Evolutionary conservation across 495 filamentous ascomycete genomes (phyloP), one percentile per base, ranked within the genome.

Genomic region (Aspergillus sclerotioniger): DNA sequence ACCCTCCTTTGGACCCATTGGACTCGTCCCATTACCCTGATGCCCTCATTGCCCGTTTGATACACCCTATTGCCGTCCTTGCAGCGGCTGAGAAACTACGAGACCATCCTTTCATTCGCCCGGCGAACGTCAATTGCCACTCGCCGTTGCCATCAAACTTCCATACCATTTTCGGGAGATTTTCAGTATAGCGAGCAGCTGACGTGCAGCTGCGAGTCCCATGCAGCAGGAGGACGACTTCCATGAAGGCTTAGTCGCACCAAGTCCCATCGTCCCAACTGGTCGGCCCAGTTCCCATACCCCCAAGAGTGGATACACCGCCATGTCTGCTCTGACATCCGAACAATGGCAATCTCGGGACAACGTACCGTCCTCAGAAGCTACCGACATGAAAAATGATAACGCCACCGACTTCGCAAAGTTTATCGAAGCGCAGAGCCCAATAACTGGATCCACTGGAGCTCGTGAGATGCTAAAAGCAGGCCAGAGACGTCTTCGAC

Each of bases 181-280:
- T 64, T 65, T 39, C 59, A 67, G 65, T 41, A 35, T 46, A 44
- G 43, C 60, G 60, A 53, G 41, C 17, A 56, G 54, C 60, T 61
- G 49, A 46, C n/a, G 28, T 37, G 29, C 43, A 48, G 53, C 53
- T 49, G 37, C 37, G 10, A 46, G 37, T 43, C 54, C 54, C 67
- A 77, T 77, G 74, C 71, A 71, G 66, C 61, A 68, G 57, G 61
- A 62, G 62, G 67, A 65, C 37, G 49, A 64, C 20, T 51, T 61
- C 56, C 54, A 67, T 58, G 65, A 69, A 54, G 60, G 62, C 65
- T 67, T 64, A 47, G 63, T 71, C 53, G 76, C 76, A 58, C 74
- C 74, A n/a, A 71, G 71, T 61, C 76, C 76, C 50, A 67, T 73
- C 35, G 71, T 78, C 37, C 71, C 71, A 51, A 78, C 71, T 19